A percentile compares a stretch with the other conserved stretches of the same genome.
Conservation (phyloP, 192 early-diverging fungal species). For the Martensiomyces pterosporus region DNA sequence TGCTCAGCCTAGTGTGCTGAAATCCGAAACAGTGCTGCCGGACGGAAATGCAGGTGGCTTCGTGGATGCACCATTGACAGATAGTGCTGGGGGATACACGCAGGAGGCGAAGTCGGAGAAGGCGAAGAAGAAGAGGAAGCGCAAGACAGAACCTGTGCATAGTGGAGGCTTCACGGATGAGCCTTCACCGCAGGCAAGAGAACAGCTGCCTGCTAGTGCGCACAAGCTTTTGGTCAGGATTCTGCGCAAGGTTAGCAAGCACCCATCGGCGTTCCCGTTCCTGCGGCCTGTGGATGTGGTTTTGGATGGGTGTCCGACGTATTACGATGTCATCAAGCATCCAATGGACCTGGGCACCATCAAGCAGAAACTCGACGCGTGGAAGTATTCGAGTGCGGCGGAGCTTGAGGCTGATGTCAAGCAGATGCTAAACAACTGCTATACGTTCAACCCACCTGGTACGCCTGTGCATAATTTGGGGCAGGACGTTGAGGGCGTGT, state of each 20-base stretch:
- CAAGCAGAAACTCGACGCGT: slow-evolving; percentile 35
- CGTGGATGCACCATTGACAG: no score
- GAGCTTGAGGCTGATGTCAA: slow-evolving; percentile 53
- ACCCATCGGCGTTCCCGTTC: slow-evolving; percentile 56
- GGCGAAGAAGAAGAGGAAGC: slow-evolving; percentile 1
- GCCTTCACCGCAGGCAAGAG: no score
- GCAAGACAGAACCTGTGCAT: neutral
- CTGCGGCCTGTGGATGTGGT: slow-evolving; percentile 59
- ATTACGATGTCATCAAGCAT: slow-evolving; percentile 58
- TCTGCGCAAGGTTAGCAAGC: slow-evolving; percentile 47
- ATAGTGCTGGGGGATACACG: no score
- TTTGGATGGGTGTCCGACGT: slow-evolving; percentile 60
- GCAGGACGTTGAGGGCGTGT: slow-evolving; percentile 50
- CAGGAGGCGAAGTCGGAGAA: no score
- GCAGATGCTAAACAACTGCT: slow-evolving; percentile 66
- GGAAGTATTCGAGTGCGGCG: slow-evolving; percentile 32
- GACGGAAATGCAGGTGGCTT: no score
- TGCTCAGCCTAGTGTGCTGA: no score
- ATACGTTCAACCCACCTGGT: slow-evolving; percentile 64
- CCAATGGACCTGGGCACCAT: slow-evolving; percentile 69
- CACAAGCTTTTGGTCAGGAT: slow-evolving; percentile 29
- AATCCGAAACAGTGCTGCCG: no score
- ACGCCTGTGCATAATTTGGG: slow-evolving; percentile 66
- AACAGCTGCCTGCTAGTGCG: slow-evolving; percentile 5
- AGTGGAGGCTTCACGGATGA: no score